These are phyloP conservation scores for Grifola frondosa DNA, from an alignment of 1,284 basidiomycete genomes.

Conservation along the genomic window DNA sequence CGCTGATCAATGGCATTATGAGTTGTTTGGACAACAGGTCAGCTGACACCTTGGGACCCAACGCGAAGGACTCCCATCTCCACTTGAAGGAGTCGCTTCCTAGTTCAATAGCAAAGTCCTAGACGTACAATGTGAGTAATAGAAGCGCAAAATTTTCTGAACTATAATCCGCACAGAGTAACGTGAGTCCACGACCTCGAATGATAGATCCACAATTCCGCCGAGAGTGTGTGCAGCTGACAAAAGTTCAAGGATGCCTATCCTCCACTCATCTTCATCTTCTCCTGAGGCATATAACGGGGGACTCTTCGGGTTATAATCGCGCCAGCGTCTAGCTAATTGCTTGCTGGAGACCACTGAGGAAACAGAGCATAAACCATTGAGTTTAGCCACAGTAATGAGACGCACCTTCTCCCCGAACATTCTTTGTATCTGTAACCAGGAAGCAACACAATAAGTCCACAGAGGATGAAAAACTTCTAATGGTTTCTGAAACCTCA, in stretches of 20 bases:
- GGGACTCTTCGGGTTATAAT: constrained; percentile 41
- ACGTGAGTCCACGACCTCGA: constrained; percentile 54
- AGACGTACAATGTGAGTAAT: constrained; percentile 8
- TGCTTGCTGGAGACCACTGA: constrained; percentile 59
- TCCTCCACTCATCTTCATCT: constrained; percentile 57
- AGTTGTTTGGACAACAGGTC: constrained; percentile 74
- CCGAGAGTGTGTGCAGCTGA: constrained; percentile 57
- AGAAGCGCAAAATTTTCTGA: background rate
- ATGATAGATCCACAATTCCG: constrained; percentile 53
- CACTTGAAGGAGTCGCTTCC: constrained; percentile 63
- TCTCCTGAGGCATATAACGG: constrained; percentile 26
- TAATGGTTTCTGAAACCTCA: constrained; percentile 14
- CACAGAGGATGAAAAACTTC: constrained; percentile 60
- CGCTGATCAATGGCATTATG: constrained; percentile 70
- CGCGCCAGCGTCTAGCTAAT: constrained; percentile 66
- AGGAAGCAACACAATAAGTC: constrained; percentile 59
- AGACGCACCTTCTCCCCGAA: constrained; percentile 70
- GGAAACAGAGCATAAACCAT: constrained; percentile 4
- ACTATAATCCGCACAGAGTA: constrained; percentile 51
- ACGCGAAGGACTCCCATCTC: constrained; percentile 71
- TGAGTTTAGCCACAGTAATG: background rate
- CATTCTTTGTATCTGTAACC: constrained; percentile 69
- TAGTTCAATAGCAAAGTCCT: constrained; percentile 69
- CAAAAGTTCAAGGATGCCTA: constrained; percentile 49
- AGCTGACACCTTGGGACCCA: constrained; percentile 63